These are phyloP conservation scores for Leccinellum luteum DNA, from an alignment of 768 basidiomycete species.

Conservation along the genomic window DNA sequence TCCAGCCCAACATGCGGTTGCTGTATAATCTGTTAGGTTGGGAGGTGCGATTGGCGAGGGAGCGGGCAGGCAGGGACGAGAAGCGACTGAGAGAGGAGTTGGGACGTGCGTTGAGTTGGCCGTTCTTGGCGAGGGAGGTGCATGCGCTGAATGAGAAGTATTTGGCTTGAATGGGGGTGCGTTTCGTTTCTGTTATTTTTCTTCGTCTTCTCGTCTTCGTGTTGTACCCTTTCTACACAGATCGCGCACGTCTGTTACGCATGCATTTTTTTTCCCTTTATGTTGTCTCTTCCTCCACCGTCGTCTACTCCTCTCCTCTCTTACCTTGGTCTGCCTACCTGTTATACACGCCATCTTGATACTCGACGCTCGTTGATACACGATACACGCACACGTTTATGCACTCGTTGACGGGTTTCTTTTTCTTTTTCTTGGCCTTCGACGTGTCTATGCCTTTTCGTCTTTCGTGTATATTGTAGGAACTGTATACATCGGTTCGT, in stretches of 20 bases:
- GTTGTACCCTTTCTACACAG: not conserved
- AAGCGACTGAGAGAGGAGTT: constrained; percentile 54
- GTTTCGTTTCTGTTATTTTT: not conserved
- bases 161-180: constrained; percentile 35
- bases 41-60: constrained; percentile 89
- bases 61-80: constrained; percentile 56
- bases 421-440: not conserved
- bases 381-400: not conserved
- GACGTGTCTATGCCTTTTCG: not conserved
- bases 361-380: not conserved
- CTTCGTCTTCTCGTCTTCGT: not conserved
- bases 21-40: constrained; percentile 93
- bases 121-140: constrained; percentile 81
- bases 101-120: constrained; percentile 74
- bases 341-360: not conserved
- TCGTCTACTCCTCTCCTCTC: not conserved
- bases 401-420: not conserved
- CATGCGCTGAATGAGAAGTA: constrained; percentile 87
- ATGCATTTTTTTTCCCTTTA: not conserved
- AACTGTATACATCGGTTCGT: not conserved
- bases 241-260: not conserved
- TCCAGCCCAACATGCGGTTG: constrained; percentile 95
- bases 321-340: not conserved
- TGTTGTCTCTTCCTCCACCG: not conserved
- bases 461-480: not conserved